A percentile compares a stretch with the other conserved stretches of the same genome.
phyloP scores from a whole-genome alignment of 306 rosid species.

The Carpinus fangiana region DNA sequence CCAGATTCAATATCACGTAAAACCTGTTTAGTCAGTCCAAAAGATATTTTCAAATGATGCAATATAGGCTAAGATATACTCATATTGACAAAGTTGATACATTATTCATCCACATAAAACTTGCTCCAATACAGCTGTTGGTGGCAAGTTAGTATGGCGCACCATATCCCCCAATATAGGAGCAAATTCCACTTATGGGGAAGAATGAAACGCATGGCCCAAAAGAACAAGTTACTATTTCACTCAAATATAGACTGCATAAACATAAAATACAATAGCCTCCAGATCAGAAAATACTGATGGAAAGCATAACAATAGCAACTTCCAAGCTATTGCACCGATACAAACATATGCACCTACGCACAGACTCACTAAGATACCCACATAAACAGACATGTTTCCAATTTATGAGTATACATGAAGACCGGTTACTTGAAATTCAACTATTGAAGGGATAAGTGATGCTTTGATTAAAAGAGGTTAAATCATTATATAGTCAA shows the following conservation, averaged over 20 bases:
- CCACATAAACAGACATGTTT: not conserved
- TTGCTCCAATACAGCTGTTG: not conserved
- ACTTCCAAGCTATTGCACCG: not conserved
- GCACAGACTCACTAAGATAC: not conserved
- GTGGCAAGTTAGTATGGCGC: not conserved
- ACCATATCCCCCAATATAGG: not conserved
- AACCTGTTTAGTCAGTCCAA: constrained; percentile 53
- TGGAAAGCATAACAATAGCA: not conserved
- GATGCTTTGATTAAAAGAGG: no score
- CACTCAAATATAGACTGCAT: not conserved
- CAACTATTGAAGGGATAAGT: no score
- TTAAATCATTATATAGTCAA: no score
- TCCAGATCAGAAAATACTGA: not conserved
- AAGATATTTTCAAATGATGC: not conserved
- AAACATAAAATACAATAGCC: not conserved
- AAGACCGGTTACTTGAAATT: no score
- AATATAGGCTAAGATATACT: not conserved
- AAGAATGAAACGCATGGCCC: not conserved
- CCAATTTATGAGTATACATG: no score
- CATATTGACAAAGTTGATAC: not conserved
- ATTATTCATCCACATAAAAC: not conserved
- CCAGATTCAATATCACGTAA: constrained; percentile 61
- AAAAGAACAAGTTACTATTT: not conserved
- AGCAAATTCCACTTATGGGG: not conserved
- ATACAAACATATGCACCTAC: not conserved